These are phyloP conservation scores for Corymbia maculata DNA, from an alignment of 345 rosid species.

Conservation along the genomic window DNA sequence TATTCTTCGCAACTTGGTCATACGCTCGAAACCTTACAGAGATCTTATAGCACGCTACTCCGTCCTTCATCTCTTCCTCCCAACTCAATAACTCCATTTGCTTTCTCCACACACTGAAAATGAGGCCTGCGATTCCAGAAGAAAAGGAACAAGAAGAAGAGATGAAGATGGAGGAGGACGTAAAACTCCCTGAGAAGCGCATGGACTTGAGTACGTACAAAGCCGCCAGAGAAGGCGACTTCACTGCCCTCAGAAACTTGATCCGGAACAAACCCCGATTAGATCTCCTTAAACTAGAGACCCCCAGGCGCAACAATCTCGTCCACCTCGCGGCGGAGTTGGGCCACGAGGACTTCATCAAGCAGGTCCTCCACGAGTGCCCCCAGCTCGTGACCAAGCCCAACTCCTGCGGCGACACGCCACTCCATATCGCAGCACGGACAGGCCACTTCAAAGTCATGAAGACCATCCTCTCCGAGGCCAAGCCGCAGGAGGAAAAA, in stretches of 20 bases:
- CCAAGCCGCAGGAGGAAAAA: not conserved
- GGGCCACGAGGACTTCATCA: not conserved
- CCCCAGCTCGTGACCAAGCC: not conserved
- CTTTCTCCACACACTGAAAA: not conserved
- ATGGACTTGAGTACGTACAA: not conserved
- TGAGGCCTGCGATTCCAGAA: not conserved
- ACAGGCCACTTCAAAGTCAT: not conserved
- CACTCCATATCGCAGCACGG: not conserved
- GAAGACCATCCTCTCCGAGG: not conserved
- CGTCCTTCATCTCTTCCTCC: not conserved
- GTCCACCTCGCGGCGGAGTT: not conserved
- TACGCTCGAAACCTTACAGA: not conserved
- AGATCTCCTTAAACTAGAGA: not conserved
- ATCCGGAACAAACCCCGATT: not conserved
- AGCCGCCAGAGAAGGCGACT: not conserved
- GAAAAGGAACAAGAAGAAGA: not conserved
- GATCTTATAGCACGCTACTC: too few relatives aligned
- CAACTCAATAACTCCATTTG: not conserved
- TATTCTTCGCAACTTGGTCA: not conserved
- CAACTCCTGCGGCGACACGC: not conserved
- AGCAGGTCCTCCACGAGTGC: not conserved
- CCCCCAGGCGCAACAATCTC: not conserved
- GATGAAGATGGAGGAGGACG: not conserved
- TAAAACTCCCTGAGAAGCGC: not conserved
- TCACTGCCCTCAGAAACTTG: not conserved